A percentile compares a stretch with the other conserved stretches of the same genome.
Conservation (phyloP, 192 early-diverging fungal species). For the Coemansia sp. region DNA sequence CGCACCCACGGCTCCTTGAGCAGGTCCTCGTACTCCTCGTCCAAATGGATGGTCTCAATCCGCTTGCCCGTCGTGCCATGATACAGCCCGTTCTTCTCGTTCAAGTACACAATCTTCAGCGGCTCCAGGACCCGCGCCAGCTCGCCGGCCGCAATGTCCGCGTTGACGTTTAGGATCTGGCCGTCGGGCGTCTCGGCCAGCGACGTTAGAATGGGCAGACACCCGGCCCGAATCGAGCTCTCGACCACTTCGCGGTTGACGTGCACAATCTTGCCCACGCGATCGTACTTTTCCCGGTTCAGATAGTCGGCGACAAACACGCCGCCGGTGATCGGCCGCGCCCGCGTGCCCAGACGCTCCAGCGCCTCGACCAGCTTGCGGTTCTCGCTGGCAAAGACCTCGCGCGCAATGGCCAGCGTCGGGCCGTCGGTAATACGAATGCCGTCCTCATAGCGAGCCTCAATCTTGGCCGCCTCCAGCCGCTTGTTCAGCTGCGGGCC, state of each 20-base stretch:
- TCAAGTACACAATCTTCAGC: conserved; percentile 95
- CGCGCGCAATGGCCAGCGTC: conserved; percentile 89
- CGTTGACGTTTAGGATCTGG: conserved; percentile 98
- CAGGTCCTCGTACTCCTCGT: conserved; percentile 97
- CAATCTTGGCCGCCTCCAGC: conserved; percentile 88
- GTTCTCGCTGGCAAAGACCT: conserved; percentile 94
- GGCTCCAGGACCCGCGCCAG: conserved; percentile 94
- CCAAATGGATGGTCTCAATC: conserved; percentile 95
- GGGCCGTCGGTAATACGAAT: conserved; percentile 95
- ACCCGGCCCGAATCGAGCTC: conserved; percentile 87
- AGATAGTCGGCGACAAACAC: conserved; percentile 96
- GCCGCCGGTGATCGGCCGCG: conserved; percentile 92
- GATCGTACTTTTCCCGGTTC: conserved; percentile 91
- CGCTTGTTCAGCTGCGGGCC: conserved; percentile 94
- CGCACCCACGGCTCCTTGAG: conserved; percentile 95
- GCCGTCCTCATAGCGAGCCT: conserved; percentile 94
- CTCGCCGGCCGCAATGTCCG: conserved; percentile 97
- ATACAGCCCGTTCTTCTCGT: conserved; percentile 96
- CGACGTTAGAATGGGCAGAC: conserved; percentile 91
- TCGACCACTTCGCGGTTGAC: conserved; percentile 95
- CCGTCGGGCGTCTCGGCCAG: conserved; percentile 93
- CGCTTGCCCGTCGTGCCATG: conserved; percentile 92
- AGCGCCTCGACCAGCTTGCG: conserved; percentile 95
- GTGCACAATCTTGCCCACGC: conserved; percentile 83
- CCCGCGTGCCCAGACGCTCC: conserved; percentile 89